A percentile compares a stretch with the other conserved stretches of the same genome.
Conservation (phyloP, 1,284 basidiomycete species). For the Cryptococcus deneoformans region DNA sequence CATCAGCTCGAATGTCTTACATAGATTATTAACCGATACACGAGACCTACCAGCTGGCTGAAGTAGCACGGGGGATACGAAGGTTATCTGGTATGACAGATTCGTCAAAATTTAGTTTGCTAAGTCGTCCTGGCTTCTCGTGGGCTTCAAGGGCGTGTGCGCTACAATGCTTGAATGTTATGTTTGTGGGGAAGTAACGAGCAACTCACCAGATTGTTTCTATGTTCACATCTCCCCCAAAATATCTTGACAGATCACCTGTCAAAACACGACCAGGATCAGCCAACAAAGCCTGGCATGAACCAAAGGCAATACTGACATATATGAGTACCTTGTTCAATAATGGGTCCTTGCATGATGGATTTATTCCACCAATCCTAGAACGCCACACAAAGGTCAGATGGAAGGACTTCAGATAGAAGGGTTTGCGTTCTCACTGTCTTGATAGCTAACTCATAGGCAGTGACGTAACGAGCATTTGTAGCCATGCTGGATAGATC, state of each 20-base stretch:
- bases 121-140: conserved; percentile 52
- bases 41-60: conserved; percentile 45
- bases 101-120: conserved; percentile 53
- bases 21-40: background rate
- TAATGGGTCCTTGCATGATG: conserved; percentile 51
- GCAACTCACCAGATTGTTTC: conserved; percentile 49
- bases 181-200: background rate
- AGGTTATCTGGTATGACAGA: conserved; percentile 42
- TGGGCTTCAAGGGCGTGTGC: conserved; percentile 40
- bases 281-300: too few relatives aligned
- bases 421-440: conserved; percentile 15
- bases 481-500: conserved; percentile 49
- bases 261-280: conserved; percentile 24
- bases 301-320: too few relatives aligned
- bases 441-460: conserved; percentile 46
- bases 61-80: conserved; percentile 49
- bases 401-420: background rate
- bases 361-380: conserved; percentile 57
- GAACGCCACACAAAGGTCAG: background rate
- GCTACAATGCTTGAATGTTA: conserved; percentile 8
- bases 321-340: conserved; percentile 57
- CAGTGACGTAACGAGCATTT: conserved; percentile 53
- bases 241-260: conserved; percentile 51
- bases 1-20: conserved; percentile 8
- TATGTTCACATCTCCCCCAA: conserved; percentile 56